phyloP scores from a whole-genome alignment of 2,329 filamentous ascomycete genomes.

The Aspergillus floridensis region DNA sequence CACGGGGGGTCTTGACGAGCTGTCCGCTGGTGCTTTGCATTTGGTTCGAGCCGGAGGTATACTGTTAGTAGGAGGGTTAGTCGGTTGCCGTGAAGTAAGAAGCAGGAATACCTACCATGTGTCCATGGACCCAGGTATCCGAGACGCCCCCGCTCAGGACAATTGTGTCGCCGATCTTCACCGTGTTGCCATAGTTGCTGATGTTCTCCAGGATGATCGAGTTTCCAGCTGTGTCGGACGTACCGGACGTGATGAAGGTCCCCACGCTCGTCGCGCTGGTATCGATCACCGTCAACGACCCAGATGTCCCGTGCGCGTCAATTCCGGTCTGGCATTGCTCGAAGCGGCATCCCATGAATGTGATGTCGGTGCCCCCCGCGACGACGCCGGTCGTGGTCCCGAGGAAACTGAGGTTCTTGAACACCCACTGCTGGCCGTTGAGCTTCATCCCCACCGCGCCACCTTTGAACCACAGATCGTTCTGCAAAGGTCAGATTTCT shows the following conservation, averaged over 20 bases:
- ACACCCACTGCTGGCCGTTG: slow-evolving; percentile 35
- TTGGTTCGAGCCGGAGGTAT: not conserved
- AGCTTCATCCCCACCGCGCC: slow-evolving; percentile 33
- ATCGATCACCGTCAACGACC: slow-evolving; percentile 25
- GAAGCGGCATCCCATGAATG: slow-evolving; percentile 27
- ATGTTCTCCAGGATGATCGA: slow-evolving; percentile 32
- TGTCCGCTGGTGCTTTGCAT: slow-evolving; percentile 23
- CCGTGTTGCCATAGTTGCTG: slow-evolving; percentile 27
- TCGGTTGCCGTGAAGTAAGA: no score
- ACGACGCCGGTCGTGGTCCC: slow-evolving; percentile 58
- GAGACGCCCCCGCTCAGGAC: slow-evolving; percentile 20
- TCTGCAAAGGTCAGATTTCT: slow-evolving; percentile 14
- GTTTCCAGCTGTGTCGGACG: slow-evolving; percentile 32
- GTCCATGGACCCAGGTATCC: slow-evolving; percentile 34
- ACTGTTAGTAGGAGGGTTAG: not conserved
- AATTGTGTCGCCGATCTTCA: slow-evolving; percentile 24
- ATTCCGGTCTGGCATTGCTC: slow-evolving; percentile 25
- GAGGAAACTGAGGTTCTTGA: slow-evolving; percentile 55
- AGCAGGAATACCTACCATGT: slow-evolving; percentile 15
- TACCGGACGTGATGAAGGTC: slow-evolving; percentile 20
- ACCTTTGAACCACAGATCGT: slow-evolving; percentile 28
- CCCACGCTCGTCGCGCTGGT: slow-evolving; percentile 13
- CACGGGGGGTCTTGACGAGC: slow-evolving; percentile 28
- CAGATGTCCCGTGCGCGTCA: slow-evolving; percentile 23
- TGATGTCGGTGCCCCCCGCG: slow-evolving; percentile 36